Conservation (phyloP, 306 rosid species). For the cucumber (Cucumis sativus) region DNA sequence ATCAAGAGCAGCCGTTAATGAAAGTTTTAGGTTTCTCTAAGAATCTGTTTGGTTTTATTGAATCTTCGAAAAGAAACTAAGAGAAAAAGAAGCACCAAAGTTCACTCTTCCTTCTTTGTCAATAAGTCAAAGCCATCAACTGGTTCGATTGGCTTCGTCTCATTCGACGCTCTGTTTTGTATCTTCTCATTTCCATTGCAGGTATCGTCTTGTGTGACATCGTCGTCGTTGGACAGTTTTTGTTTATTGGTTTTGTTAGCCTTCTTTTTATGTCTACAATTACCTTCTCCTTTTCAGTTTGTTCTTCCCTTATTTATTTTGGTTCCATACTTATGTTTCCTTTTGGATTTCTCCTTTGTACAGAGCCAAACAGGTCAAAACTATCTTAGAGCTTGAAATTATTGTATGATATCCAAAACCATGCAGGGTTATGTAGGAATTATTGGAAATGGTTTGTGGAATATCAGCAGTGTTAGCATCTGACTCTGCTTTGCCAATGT, state of each 20-base stretch:
- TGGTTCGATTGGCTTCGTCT: not conserved
- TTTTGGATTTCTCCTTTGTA: not conserved
- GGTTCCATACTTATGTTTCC: not conserved
- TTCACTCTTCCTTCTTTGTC: constrained; percentile 11
- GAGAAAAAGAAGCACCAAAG: not conserved
- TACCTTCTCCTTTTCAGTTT: not conserved
- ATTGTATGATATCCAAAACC: not conserved
- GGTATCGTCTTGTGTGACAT: not conserved
- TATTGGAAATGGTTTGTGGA: not conserved
- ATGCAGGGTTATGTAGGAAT: not conserved
- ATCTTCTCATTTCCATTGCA: not conserved
- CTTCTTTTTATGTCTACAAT: not conserved
- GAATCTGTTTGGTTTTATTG: not conserved
- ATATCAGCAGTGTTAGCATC: not conserved
- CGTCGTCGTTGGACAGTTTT: not conserved
- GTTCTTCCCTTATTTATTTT: not conserved
- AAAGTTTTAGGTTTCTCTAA: not conserved
- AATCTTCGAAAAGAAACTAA: not conserved
- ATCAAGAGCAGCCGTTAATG: constrained; percentile 7
- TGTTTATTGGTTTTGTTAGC: not conserved
- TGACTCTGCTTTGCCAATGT: not conserved
- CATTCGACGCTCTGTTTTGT: not conserved
- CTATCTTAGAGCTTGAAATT: not conserved
- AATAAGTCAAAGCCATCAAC: not conserved
- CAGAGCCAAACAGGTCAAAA: not conserved